A percentile compares a stretch with the other conserved stretches of the same genome.
Evolutionary conservation across 2,329 filamentous ascomycete genomes (phyloP).

Genomic region (Daldinia sp.): DNA sequence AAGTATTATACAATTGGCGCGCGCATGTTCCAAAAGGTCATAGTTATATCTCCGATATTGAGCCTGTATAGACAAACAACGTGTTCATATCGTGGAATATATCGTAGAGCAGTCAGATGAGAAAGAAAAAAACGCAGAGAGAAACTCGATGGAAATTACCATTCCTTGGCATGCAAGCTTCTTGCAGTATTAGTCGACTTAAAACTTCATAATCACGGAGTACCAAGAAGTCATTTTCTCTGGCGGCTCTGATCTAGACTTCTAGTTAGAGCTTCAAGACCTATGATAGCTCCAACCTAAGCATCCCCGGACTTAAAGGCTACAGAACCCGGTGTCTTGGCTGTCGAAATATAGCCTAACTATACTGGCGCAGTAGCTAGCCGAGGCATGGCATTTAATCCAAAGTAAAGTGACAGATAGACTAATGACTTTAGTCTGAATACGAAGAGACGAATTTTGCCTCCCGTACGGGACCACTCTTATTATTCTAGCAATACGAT

Average conservation of each 20-base stretch:
- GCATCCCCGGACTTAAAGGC: background rate
- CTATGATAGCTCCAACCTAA: background rate
- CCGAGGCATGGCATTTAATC: background rate
- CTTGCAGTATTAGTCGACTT: background rate
- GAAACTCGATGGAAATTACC: background rate
- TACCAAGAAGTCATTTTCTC: background rate
- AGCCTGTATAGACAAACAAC: background rate
- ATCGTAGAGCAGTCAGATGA: background rate
- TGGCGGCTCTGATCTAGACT: background rate
- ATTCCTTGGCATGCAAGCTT: background rate
- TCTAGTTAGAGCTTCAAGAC: too few species aligned
- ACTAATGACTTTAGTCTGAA: background rate
- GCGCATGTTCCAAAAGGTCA: background rate
- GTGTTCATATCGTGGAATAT: background rate
- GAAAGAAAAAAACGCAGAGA: background rate
- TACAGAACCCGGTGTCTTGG: background rate
- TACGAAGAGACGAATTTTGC: background rate
- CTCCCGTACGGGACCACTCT: too few species aligned
- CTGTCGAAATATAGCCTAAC: background rate
- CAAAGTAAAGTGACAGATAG: background rate
- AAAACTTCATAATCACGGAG: background rate
- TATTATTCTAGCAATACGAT: too few species aligned
- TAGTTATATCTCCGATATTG: background rate
- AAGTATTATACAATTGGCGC: background rate
- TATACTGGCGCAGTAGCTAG: background rate